phyloP scores from a whole-genome alignment of 139 green algal species.

The Chlamydomonas sp. region DNA sequence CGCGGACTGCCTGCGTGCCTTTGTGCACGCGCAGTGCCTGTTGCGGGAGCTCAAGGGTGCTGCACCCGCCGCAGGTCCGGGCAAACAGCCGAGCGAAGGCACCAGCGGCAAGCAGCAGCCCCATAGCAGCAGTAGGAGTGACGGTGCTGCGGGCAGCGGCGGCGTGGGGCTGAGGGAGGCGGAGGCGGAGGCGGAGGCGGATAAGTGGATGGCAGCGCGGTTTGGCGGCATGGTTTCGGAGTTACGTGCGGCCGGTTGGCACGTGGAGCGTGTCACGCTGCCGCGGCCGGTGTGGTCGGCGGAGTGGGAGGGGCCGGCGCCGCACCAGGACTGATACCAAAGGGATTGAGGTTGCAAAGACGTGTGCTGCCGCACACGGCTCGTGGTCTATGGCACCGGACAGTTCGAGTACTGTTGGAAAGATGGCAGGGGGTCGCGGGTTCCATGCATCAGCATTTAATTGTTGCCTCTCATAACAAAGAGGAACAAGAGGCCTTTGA shows the following conservation, averaged over 20 bases:
- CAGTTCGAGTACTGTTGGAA: too few species aligned
- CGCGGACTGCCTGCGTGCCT: conserved; percentile 30
- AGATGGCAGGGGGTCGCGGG: too few species aligned
- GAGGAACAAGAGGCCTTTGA: too few species aligned
- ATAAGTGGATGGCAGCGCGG: neutral
- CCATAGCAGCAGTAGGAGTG: neutral
- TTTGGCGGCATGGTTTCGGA: conserved; percentile 28
- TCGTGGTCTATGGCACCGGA: too few species aligned
- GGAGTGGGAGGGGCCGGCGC: conserved; percentile 21
- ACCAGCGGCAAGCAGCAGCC: neutral
- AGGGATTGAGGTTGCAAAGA: neutral
- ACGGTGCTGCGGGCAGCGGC: neutral
- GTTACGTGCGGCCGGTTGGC: conserved; percentile 50
- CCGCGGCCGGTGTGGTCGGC: conserved; percentile 39
- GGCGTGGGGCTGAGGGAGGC: neutral
- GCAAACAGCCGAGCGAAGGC: neutral
- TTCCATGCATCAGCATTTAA: too few species aligned
- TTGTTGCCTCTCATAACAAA: too few species aligned
- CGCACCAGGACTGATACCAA: conserved; percentile 2
- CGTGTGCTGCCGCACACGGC: too few species aligned
- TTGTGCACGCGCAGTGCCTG: conserved; percentile 40
- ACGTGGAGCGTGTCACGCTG: conserved; percentile 48
- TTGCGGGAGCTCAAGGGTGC: neutral
- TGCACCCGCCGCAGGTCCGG: neutral
- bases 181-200: conserved; percentile 1